phyloP scores from a whole-genome alignment of 2,329 filamentous ascomycete genomes.

The Exserohilum rostratum region DNA sequence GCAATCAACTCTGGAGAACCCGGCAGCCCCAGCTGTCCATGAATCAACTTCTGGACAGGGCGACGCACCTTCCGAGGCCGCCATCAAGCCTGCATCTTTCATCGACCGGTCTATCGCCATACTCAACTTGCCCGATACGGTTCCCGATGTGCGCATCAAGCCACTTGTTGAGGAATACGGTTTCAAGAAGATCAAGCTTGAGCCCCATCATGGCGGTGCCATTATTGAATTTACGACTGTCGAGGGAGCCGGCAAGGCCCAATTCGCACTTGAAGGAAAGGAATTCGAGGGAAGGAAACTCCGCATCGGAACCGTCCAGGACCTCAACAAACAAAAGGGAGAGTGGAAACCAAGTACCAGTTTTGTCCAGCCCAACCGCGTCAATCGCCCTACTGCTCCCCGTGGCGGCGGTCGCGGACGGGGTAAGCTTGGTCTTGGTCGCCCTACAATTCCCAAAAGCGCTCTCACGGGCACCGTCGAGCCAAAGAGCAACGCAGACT shows the following conservation, averaged over 20 bases:
- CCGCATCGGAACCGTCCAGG: slow-evolving; percentile 57
- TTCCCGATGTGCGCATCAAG: slow-evolving; percentile 84
- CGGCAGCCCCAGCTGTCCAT: slow-evolving; percentile 48
- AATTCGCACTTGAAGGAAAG: slow-evolving; percentile 52
- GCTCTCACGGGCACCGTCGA: slow-evolving; percentile 22
- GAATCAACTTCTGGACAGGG: slow-evolving; percentile 23
- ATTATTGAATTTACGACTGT: slow-evolving; percentile 80
- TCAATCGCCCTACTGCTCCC: slow-evolving; percentile 34
- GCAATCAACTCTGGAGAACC: slow-evolving; percentile 56
- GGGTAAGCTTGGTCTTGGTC: slow-evolving; percentile 37
- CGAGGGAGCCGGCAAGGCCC: slow-evolving; percentile 73
- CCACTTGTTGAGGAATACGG: slow-evolving; percentile 74
- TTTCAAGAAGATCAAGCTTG: slow-evolving; percentile 76
- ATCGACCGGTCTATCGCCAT: slow-evolving; percentile 75
- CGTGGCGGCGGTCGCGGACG: slow-evolving; percentile 36
- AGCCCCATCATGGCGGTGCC: slow-evolving; percentile 82
- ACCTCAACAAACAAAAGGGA: slow-evolving; percentile 50
- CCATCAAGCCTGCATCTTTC: slow-evolving; percentile 29
- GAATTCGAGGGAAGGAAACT: slow-evolving; percentile 50
- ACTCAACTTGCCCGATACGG: slow-evolving; percentile 86
- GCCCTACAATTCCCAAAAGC: slow-evolving; percentile 31
- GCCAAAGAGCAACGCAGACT: slow-evolving; percentile 64
- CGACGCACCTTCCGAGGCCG: slow-evolving; percentile 34
- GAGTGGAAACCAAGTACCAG: slow-evolving; percentile 49
- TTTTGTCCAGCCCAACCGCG: slow-evolving; percentile 35